Evolutionary conservation across 1,284 basidiomycete genomes (phyloP).

Genomic region (Ceratobasidium papillatum): DNA sequence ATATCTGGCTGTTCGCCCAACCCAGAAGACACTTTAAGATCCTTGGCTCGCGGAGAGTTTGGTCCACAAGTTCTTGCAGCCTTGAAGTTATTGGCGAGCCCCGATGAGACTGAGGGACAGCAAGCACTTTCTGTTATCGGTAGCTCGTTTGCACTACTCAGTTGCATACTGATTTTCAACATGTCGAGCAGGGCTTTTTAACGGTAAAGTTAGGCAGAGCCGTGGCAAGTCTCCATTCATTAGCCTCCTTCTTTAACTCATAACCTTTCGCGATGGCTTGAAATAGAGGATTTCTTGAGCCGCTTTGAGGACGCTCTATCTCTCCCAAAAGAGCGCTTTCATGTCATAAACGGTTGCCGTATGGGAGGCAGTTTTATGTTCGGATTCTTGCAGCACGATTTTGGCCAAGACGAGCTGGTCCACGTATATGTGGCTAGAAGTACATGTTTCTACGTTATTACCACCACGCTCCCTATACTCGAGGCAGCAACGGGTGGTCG

Average conservation of each 20-base stretch:
- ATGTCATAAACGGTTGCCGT: not conserved
- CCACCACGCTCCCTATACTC: conserved; percentile 20
- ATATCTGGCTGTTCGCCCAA: conserved; percentile 16
- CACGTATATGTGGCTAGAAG: not conserved
- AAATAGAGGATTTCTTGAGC: no score
- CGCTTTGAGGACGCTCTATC: not conserved
- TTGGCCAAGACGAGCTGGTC: not conserved
- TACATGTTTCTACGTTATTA: conserved; percentile 6
- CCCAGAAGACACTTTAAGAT: not conserved
- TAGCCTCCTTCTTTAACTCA: no score
- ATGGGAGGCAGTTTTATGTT: conserved; percentile 7
- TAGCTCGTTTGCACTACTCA: not conserved
- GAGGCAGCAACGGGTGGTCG: conserved; percentile 27
- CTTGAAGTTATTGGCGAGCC: not conserved
- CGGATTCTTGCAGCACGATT: not conserved
- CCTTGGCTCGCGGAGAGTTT: not conserved
- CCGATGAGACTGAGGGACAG: not conserved
- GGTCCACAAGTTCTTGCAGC: conserved; percentile 2
- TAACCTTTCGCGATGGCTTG: not conserved
- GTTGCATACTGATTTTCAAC: not conserved
- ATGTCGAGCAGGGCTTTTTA: not conserved
- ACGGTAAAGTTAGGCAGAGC: not conserved
- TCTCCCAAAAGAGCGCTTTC: not conserved
- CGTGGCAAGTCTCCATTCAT: not conserved
- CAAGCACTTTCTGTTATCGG: conserved; percentile 15